A percentile compares a stretch with the other conserved stretches of the same genome.
phyloP scores from a whole-genome alignment of 345 rosid genomes.

The Pseudoturritis turrita region DNA sequence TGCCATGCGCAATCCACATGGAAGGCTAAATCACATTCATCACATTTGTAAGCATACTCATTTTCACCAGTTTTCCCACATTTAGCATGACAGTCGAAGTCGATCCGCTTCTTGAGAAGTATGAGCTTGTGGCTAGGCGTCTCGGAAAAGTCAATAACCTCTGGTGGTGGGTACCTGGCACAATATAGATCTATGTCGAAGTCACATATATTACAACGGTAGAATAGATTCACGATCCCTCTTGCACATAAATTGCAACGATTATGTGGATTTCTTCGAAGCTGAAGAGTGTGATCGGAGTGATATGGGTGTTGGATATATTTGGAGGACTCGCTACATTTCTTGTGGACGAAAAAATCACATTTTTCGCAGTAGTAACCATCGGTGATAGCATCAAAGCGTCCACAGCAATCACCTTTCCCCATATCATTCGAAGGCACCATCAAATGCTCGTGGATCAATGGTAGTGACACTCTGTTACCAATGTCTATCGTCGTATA shows the following conservation, averaged over 20 bases:
- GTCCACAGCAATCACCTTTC: not conserved
- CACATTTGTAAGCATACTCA: not conserved
- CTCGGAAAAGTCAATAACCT: not conserved
- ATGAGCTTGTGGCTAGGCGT: not conserved
- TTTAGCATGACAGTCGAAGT: not conserved
- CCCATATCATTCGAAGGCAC: not conserved
- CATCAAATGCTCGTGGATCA: not conserved
- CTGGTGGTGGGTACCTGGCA: not conserved
- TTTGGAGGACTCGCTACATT: not conserved
- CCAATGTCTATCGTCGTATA: not conserved
- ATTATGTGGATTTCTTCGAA: not conserved
- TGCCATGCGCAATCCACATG: not conserved
- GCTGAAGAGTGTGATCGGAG: not conserved
- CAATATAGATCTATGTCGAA: not conserved
- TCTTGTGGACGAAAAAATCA: too few relatives aligned
- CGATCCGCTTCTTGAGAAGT: not conserved
- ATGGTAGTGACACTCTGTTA: not conserved
- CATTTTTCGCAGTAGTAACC: too few relatives aligned
- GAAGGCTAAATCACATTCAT: not conserved
- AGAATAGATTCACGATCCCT: accelerated
- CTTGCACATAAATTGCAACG: not conserved
- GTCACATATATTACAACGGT: not conserved
- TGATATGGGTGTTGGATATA: not conserved
- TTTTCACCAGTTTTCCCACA: not conserved
- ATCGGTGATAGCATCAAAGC: not conserved